Base-by-base conservation (phyloP, 2,329 filamentous ascomycete genomes). In the Calonectria hongkongensis region DNA sequence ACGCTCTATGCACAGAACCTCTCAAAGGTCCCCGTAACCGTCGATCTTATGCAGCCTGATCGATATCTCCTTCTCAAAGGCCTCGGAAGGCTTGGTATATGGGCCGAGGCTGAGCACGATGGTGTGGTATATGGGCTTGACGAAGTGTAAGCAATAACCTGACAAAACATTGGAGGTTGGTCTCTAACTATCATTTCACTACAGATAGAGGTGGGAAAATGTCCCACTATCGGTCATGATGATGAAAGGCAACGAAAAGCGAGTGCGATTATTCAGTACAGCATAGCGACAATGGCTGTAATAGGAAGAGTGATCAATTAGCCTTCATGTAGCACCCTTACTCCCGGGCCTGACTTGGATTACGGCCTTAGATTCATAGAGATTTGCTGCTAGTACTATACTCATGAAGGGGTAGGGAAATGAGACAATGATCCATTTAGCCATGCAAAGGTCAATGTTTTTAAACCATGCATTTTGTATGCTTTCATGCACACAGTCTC, bases 51-150 rank as follows among this genome's bases (percentile, higher is more conserved):
- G 54, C 30, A 60, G 8, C 54, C 54, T 25, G 39, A 41, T 2
- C 33, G 33, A 18, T 60, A 60, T 39, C n/a, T 60, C 12, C 39
- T 60, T 41, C 54, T 60, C 54, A 60, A 60, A 41, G 54, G 54
- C 21, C 33, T 60, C 2, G 54, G 54, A 41, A 60, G 54, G 28
- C 54, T 60, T 28, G 54, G 54, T 15, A 5, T 60, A 21, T 60
- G 54, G 54, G 54, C 54, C 33, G 54, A 60, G 36, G 54, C 54
- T 13, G 54, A 60, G 13, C 54, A 60, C 33, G 21, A 60, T 9
- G 54, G 54, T 9, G 54, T 60, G 54, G 27, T 60, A 27, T 60
- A 41, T 25, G 54, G 54, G 15, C 54, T 60, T 41, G 54, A 60
- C 4, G 54, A 60, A 60, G 10, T 60, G 54, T 60, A 60, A 60